Percentiles rank a stretch among this genome's conserved stretches.
Evolutionary conservation across 805 yeast genomes (phyloP).

Genomic region (Lachancea sp.): DNA sequence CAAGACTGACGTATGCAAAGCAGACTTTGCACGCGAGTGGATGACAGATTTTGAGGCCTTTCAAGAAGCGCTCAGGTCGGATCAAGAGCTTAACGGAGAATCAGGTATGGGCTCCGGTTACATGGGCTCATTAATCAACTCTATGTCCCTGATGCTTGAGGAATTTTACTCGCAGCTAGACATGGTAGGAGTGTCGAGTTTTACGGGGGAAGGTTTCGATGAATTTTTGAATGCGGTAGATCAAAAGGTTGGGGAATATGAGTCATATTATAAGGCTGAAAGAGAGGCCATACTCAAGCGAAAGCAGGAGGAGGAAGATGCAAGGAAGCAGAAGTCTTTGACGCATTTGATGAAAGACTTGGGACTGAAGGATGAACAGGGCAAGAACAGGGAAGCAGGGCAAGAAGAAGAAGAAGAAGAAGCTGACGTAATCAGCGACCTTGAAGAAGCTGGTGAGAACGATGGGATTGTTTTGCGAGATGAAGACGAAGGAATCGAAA

Average conservation of each 20-base stretch:
- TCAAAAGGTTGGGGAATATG: slow-evolving; percentile 79
- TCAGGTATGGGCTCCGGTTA: slow-evolving; percentile 65
- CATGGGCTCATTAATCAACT: slow-evolving; percentile 88
- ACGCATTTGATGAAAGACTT: slow-evolving; percentile 77
- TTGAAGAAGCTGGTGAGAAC: slow-evolving; percentile 36
- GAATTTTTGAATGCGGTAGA: slow-evolving; percentile 83
- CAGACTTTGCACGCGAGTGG: slow-evolving; percentile 91
- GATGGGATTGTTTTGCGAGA: slow-evolving; percentile 40
- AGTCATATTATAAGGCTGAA: slow-evolving; percentile 75
- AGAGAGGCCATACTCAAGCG: slow-evolving; percentile 73
- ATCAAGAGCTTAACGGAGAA: slow-evolving; percentile 57
- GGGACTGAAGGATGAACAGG: slow-evolving; percentile 46
- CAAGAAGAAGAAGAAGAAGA: slow-evolving; percentile 42
- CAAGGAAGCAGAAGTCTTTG: slow-evolving; percentile 64
- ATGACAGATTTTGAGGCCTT: slow-evolving; percentile 93
- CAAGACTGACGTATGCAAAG: slow-evolving; percentile 82
- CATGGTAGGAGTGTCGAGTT: slow-evolving; percentile 86
- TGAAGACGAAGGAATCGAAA: slow-evolving; percentile 49
- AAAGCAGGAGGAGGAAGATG: slow-evolving; percentile 68
- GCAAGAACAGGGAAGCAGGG: slow-evolving; percentile 19
- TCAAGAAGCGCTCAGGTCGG: slow-evolving; percentile 66
- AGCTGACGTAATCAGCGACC: slow-evolving; percentile 45
- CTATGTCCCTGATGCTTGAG: slow-evolving; percentile 93
- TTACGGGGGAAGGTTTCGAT: slow-evolving; percentile 91
- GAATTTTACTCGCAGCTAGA: slow-evolving; percentile 92